Evolutionary conservation across 2,329 filamentous ascomycete species (phyloP), one percentile per base, ranked within the genome.

Genomic region (Aureobasidium sp.): DNA sequence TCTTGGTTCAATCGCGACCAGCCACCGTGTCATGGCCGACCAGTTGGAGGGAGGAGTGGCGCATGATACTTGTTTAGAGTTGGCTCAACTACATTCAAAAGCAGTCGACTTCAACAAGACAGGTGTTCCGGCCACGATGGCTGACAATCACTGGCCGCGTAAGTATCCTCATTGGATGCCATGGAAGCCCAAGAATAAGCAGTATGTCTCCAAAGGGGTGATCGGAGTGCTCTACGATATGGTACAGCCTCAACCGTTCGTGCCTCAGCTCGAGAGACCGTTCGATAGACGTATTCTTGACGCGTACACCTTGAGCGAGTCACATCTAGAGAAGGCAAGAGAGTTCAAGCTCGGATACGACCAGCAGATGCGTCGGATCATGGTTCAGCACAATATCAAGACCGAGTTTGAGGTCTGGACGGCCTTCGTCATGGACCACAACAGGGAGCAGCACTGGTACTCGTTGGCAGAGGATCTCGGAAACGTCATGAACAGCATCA

Each of bases 51-150:
- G 79, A 1, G 90, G 91, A 0, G 86, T 93, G 0, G 87, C 85
- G 67, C 80, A 87, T 65, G 67, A 77, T 0, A 85, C 82, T 63
- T 97, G 92, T 68, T 75, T 94, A 0, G 77, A 85, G 56, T 79
- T 97, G 5, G 91, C 93, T 2, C 78, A 82, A 9, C 77, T 97
- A 2, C 94, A 99, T 72, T 97, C 94, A 0, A 85, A 87, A 67
- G 93, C 94, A 0, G 94, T 99, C 0, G 94, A 99, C 72, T 99
- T 94, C 71, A 87, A 90, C 48, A 99, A 99, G 76, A 93, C 90
- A 1, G 94, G 94, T 0, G 81, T 87, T 10, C 84, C 89, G 0
- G 93, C 92, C 0, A 76, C 81, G 23, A 88, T 96, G 78, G 78
- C 5, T 77, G 42, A 76, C 80, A 13, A 17, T 0, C 77, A 94